Base-by-base conservation (phyloP, 2,329 filamentous ascomycete genomes). In the Pleomassaria siparia region DNA sequence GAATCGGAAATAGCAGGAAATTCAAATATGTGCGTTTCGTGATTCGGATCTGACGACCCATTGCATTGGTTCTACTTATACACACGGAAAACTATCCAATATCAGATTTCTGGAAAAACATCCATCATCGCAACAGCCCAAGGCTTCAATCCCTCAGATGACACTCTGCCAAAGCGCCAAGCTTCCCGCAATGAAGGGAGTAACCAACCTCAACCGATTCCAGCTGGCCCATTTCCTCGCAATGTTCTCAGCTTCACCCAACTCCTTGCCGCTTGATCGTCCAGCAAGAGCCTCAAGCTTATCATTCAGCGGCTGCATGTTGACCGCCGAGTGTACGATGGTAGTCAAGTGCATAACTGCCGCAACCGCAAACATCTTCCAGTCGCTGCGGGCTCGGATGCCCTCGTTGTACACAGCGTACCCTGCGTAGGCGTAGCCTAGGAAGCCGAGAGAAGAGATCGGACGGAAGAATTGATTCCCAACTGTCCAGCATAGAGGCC, bases 401-500 rank as follows among this genome's bases (percentile, higher is more conserved):
- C 61, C 62, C 42, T 66, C 59, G 15, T 59, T 60, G 44, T 63
- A 69, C 11, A 69, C 60, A 1, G 60, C 64, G 55, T 69, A 77
- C 12, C 71, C 67, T 1, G 73, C 66, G 54, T 74, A 78, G 4
- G 66, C 72, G 54, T 79, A 79, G 24, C 76, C 76, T 12, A 78
- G 55, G 49, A 77, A 73, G 16, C 76, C 74, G 2, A 79, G 62
- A 1, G 74, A 74, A 47, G 71, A 75, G 49, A 79, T 78, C n/a
- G 76, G 76, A 1, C 77, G 72, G 64, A 80, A 78, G 66, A 79
- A 77, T 24, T 69, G 63, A 60, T 78, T 79, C 47, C 76, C 76
- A 9, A 77, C 72, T n/a, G 64, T 64, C 76, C 76, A 79, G 66
- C 76, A 77, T 22, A 74, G 64, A 15, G 75, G 74, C 76, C 76